These are phyloP conservation scores for Tubosaeta sp. DNA, from an alignment of 768 basidiomycete species.

Conservation along the genomic window DNA sequence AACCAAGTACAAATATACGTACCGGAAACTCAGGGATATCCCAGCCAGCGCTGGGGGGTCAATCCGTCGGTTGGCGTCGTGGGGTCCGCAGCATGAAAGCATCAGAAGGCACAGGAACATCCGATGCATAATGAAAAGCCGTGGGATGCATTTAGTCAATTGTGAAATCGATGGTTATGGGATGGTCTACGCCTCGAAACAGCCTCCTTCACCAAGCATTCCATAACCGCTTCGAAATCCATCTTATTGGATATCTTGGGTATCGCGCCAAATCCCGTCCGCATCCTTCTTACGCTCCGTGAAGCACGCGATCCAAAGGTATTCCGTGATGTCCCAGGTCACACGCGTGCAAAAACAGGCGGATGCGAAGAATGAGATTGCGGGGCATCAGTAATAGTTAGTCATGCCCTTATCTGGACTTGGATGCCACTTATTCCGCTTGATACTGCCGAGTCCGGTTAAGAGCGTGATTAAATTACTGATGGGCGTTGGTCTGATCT, in stretches of 20 bases:
- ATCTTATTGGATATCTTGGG: conserved; percentile 26
- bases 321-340: conserved; percentile 83
- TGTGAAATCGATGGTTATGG: background rate
- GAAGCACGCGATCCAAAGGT: conserved; percentile 92
- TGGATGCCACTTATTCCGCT: too few relatives aligned
- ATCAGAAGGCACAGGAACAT: background rate
- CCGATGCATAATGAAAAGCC: background rate
- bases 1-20: too few relatives aligned
- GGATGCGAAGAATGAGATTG: conserved; percentile 66
- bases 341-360: conserved; percentile 78
- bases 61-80: too few relatives aligned
- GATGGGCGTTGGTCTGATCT: too few relatives aligned
- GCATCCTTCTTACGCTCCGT: conserved; percentile 83
- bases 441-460: too few relatives aligned
- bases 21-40: too few relatives aligned
- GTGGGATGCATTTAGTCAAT: background rate
- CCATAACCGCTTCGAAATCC: conserved; percentile 21
- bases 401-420: too few relatives aligned
- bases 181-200: background rate
- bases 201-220: background rate
- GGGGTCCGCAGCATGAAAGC: too few relatives aligned
- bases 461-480: too few relatives aligned
- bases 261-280: conserved; percentile 54
- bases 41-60: too few relatives aligned
- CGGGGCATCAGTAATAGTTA: too few relatives aligned